Base-by-base conservation (phyloP, 2,329 filamentous ascomycete genomes). In the Emergomyces africanus region DNA sequence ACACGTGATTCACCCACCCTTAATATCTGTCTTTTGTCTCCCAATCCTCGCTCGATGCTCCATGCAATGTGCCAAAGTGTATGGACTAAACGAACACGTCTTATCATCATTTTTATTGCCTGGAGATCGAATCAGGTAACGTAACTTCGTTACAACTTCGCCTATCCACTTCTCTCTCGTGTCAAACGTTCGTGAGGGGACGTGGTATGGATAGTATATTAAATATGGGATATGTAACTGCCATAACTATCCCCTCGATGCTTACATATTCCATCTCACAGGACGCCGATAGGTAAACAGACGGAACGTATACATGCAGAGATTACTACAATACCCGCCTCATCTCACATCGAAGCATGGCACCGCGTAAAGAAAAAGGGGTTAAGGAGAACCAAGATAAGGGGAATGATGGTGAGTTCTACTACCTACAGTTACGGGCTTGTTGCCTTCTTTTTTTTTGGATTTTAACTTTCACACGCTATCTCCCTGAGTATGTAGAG, bases 351-450 rank as follows among this genome's bases (percentile, higher is more conserved):
- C 30, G 39, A 44, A 15, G 33, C 42, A 77, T 77, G 75, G 71
- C 70, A 41, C 72, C 72, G 25, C 69, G 68, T 50, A 77, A 73
- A 58, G 69, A 66, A 46, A 75, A 74, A 61, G 57, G 57, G 28
- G 71, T 74, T 54, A 70, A 71, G 46, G 55, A 62, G 18, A 59
- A 65, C 4, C 60, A 61, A 44, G 63, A 55, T 14, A 51, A 44
- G 12, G 55, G 41, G 9, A 66, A 68, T 30, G 67, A 71, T 65
- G 71, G 73, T 74, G 57, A 62, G 66, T 49, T 37, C 25, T 15
- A 25, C 5, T 20, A 25, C 30, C 3, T 10, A 25, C 14, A 20
- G 20, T n/a, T 33, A 10, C 6, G 18, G 15, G 28, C 28, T 37
- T 37, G 6, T 37, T 37, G 3, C 3, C n/a, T 15, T 15, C 15